Conservation (phyloP, 305 asterid species). For the Plantago coronopus region DNA sequence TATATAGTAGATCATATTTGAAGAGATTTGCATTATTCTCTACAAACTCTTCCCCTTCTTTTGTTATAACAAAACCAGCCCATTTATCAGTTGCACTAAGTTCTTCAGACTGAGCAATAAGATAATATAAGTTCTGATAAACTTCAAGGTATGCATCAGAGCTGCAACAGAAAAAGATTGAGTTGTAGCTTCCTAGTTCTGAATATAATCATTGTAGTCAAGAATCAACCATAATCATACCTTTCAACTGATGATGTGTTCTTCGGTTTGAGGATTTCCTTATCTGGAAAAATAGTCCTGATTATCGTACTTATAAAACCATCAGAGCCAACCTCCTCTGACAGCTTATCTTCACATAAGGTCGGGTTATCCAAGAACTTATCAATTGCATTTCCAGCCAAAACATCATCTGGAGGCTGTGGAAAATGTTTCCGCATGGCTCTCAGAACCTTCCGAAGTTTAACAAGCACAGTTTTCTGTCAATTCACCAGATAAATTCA, state of each 20-base stretch:
- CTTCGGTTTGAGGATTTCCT: slow-evolving; percentile 47
- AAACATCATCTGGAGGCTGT: slow-evolving; percentile 74
- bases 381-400: slow-evolving; percentile 86
- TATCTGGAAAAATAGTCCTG: slow-evolving; percentile 52
- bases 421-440: slow-evolving; percentile 94
- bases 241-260: slow-evolving; percentile 49
- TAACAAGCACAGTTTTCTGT: slow-evolving; percentile 80
- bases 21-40: slow-evolving; percentile 81
- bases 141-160: slow-evolving; percentile 80
- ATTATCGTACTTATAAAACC: slow-evolving; percentile 70
- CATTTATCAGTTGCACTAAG: slow-evolving; percentile 94
- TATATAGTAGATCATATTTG: slow-evolving; percentile 90
- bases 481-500: slow-evolving; percentile 21
- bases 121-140: slow-evolving; percentile 82
- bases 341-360: slow-evolving; percentile 84
- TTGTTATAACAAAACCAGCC: slow-evolving; percentile 98
- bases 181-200: slow-evolving; percentile 18
- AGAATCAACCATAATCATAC: slow-evolving; percentile 36
- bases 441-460: slow-evolving; percentile 90
- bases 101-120: slow-evolving; percentile 92
- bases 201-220: slow-evolving; percentile 22
- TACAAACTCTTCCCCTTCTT: slow-evolving; percentile 94
- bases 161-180: slow-evolving; percentile 51
- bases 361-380: slow-evolving; percentile 86
- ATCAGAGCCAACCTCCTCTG: slow-evolving; percentile 77